Base-by-base conservation (phyloP, 1,284 basidiomycete species). In the Crucibulum cyathiforme region DNA sequence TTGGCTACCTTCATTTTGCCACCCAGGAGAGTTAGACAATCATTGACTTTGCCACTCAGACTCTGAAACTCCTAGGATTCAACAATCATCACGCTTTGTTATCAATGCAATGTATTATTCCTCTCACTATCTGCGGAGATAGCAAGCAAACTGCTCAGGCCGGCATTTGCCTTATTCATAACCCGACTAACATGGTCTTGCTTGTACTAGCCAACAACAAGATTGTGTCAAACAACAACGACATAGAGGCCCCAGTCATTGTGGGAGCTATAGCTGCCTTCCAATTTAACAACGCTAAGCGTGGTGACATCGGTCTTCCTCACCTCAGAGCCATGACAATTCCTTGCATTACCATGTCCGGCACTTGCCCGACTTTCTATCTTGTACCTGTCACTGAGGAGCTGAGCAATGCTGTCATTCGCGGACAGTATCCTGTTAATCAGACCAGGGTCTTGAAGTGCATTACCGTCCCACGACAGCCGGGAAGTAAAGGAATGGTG, bases 221-320 rank as follows among this genome's bases (percentile, higher is more conserved):
- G 55, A 60, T 58, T 12, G 34, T 59, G 50, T 66, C 51, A 56
- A 66, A 56, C 24, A 61, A 19, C 60, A 70, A 54, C 31, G 48
- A 70, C 47, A 54, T 64, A n/a, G 67, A 73, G 56, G 45, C 70
- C 17, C 71, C 72, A 56, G 65, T 74, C 57, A 62, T 77, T 36
- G 72, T 71, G 34, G 62, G 67, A 43, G 75, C 75, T 37, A 76
- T 77, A 19, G 71, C 75, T n/a, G 71, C 72, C 17, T 77, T 74
- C 59, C 68, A 73, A 57, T 63, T 55, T 54, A 79, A 77, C 63
- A 77, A 75, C 58, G 9, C 10, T 45, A 68, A 67, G 37, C 66
- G 72, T 36, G 54, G 51, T 52, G 57, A 19, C 38, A 60, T 36
- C 13, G 67, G 70, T 58, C 59, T 64, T 36, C 39, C 55, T 19